Base-by-base conservation (phyloP, 2,329 filamentous ascomycete species). In the Exophiala mesophila region DNA sequence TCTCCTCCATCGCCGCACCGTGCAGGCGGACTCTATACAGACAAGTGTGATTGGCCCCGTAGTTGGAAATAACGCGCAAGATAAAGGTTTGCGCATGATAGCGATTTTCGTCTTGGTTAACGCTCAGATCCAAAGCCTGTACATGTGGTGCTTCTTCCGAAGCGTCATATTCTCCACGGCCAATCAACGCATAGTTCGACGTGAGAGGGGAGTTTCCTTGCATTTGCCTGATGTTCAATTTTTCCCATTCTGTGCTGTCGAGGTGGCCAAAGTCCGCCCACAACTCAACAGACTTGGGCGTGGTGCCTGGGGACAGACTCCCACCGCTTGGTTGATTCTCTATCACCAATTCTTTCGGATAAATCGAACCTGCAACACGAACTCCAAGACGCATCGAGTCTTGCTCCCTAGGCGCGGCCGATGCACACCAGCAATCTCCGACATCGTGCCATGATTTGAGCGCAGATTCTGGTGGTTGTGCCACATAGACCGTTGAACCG, bases 401-500 rank as follows among this genome's bases (percentile, higher is more conserved):
- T 36, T 71, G 41, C 7, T 34, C 29, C 12, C 17, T 30, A 1
- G 66, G 65, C 3, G 69, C 73, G 37, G 62, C 59, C 7, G 68
- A 63, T 3, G 83, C 80, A 62, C 90, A 97, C 85, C 88, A 97
- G 63, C 88, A 94, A 49, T 97, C 85, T 15, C 85, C 86, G 23
- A 83, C 75, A 36, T 94, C 85, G 7, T 80, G 70, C 88, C 89
- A 95, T 3, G 70, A 65, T 2, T 65, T 59, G 2, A 95, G 70
- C 1, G 84, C 87, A 0, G 71, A 62, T n/a, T 67, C 56, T 0
- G 74, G 71, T 1, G 71, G 65, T 15, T 33, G 38, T 39, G 42
- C 36, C 16, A 51, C 26, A 26, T 49, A 50, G n/a, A 42, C 34
- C 12, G 41, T 40, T 16, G 47, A 26, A 15, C 50, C 44, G 5